phyloP scores from a whole-genome alignment of 257 asterid species.

The Prunella vulgaris region DNA sequence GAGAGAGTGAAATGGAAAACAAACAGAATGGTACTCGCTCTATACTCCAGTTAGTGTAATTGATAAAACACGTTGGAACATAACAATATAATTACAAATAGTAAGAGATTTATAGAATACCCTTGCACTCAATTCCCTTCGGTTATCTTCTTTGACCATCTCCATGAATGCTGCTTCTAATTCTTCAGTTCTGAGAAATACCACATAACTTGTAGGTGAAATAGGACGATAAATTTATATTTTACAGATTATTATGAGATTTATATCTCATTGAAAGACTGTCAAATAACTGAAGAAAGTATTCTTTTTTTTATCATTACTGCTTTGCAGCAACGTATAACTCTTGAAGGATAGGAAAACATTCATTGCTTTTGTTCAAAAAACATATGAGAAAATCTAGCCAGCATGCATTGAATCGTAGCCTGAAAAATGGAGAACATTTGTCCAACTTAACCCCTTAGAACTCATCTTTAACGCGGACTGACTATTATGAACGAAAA shows the following conservation, averaged over 20 bases:
- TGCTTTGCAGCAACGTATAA: background rate
- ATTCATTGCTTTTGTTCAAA: background rate
- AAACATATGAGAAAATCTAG: background rate
- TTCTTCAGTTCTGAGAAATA: conserved; percentile 64
- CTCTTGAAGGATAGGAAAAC: background rate
- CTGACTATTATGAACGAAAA: background rate
- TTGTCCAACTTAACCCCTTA: background rate
- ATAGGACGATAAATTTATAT: background rate
- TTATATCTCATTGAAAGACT: background rate
- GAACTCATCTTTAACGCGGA: background rate
- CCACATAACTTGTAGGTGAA: conserved; percentile 1
- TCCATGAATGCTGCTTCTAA: conserved; percentile 91
- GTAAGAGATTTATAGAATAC: conserved; percentile 35
- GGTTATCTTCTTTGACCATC: conserved; percentile 75
- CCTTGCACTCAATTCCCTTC: conserved; percentile 80
- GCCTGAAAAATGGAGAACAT: background rate
- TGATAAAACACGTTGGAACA: conserved; percentile 5
- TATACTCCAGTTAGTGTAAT: background rate
- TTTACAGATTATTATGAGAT: background rate
- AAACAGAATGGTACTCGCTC: conserved; percentile 5
- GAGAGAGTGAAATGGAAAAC: background rate
- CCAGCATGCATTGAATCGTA: background rate
- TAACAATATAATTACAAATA: conserved; percentile 8
- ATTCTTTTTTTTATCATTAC: background rate
- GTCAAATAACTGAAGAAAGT: conserved; percentile 4